These are phyloP conservation scores for Thecamonas trahens DNA, from an alignment of 78 protist genomes.

Conservation along the genomic window DNA sequence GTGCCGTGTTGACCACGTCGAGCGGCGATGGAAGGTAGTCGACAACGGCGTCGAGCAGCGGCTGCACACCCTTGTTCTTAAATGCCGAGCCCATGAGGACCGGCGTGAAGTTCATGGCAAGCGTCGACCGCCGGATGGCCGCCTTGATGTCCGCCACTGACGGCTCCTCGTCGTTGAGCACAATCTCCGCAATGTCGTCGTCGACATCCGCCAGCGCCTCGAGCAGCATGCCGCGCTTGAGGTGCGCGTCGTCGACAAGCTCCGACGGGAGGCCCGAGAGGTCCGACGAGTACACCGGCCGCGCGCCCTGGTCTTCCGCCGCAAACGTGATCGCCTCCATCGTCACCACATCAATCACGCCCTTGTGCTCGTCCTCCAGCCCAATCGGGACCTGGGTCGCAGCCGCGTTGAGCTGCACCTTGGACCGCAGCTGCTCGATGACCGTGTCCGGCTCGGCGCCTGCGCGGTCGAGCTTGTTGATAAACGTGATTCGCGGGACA, in stretches of 20 bases:
- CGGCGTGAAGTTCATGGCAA: constrained; percentile 64
- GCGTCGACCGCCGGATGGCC: constrained; percentile 56
- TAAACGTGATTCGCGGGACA: constrained; percentile 87
- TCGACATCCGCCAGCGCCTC: constrained; percentile 54
- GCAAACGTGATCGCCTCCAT: constrained; percentile 47
- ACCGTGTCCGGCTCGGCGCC: constrained; percentile 68
- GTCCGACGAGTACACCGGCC: neutral
- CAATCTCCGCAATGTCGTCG: constrained; percentile 56
- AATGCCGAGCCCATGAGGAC: constrained; percentile 88
- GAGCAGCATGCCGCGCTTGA: constrained; percentile 23
- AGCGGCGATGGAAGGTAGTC: constrained; percentile 80
- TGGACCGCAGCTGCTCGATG: constrained; percentile 30
- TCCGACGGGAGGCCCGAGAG: constrained; percentile 31
- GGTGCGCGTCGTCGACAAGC: neutral
- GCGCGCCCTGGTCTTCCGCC: constrained; percentile 31
- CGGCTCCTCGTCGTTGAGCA: constrained; percentile 21
- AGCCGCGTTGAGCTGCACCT: constrained; percentile 78
- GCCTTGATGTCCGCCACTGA: neutral
- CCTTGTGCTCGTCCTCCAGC: constrained; percentile 48
- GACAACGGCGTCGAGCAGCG: constrained; percentile 78
- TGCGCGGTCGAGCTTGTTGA: constrained; percentile 90
- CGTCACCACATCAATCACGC: constrained; percentile 76
- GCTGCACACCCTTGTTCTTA: constrained; percentile 86
- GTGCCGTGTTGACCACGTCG: constrained; percentile 42
- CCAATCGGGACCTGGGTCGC: constrained; percentile 77